phyloP scores from a whole-genome alignment of 495 filamentous ascomycete species.

The Niebla homalea region DNA sequence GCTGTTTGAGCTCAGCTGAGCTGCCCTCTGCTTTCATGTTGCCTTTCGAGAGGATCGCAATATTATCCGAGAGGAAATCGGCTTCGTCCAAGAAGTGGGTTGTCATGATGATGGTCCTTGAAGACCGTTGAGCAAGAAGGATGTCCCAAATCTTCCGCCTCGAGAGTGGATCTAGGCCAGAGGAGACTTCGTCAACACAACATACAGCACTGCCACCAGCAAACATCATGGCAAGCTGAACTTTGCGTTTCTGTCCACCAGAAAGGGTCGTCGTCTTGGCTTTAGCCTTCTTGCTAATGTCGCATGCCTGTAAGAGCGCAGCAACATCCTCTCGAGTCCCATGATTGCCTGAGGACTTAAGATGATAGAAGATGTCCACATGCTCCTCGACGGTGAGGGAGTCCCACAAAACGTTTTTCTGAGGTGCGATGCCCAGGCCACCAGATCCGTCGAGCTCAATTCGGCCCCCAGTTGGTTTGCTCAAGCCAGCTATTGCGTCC shows the following conservation, averaged over 20 bases:
- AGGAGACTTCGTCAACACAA: constrained; percentile 31
- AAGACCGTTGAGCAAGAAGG: constrained; percentile 27
- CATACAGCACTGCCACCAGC: constrained; percentile 28
- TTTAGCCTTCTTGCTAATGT: constrained; percentile 22
- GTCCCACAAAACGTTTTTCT: constrained; percentile 32
- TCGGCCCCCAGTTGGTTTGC: constrained; percentile 20
- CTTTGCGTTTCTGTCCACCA: constrained; percentile 31
- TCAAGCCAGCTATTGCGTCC: constrained; percentile 32
- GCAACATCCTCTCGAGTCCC: constrained; percentile 13
- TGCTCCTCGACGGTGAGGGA: constrained; percentile 29
- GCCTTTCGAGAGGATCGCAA: constrained; percentile 26
- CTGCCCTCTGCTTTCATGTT: constrained; percentile 21
- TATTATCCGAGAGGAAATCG: constrained; percentile 24
- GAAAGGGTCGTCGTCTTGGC: constrained; percentile 22
- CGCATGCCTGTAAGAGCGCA: constrained; percentile 24
- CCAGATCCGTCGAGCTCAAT: constrained; percentile 28
- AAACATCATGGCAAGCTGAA: constrained; percentile 30
- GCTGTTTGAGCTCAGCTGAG: constrained; percentile 18
- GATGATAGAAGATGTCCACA: constrained; percentile 17
- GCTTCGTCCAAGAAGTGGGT: constrained; percentile 30
- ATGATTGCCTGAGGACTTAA: neutral
- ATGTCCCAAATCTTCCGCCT: constrained; percentile 39
- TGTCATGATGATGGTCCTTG: constrained; percentile 21
- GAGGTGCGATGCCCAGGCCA: constrained; percentile 33
- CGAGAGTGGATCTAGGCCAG: constrained; percentile 31